Evolutionary conservation across 2,329 filamentous ascomycete species (phyloP).

Genomic region (Diplodia mutila): DNA sequence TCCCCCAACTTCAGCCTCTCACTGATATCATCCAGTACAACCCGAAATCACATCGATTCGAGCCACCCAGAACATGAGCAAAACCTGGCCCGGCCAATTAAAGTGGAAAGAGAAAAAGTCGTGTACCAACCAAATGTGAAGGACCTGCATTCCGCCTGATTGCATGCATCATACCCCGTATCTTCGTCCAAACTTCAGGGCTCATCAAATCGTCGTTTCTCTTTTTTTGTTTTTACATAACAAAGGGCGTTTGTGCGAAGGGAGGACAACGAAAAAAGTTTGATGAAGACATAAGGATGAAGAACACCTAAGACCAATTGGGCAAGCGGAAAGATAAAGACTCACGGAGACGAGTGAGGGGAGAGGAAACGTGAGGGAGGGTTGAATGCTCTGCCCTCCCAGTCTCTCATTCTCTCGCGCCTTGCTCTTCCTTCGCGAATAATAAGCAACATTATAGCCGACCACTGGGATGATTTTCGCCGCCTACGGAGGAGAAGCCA

Average conservation of each 20-base stretch:
- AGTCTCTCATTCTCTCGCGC: background rate
- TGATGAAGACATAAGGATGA: constrained; percentile 12
- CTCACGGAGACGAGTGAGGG: background rate
- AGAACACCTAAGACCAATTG: constrained; percentile 11
- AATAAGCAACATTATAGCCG: background rate
- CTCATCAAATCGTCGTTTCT: constrained; percentile 13
- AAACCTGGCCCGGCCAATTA: background rate
- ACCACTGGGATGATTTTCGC: background rate
- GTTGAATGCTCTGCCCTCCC: background rate
- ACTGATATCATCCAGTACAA: background rate
- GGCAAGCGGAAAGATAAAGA: background rate
- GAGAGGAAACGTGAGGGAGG: background rate
- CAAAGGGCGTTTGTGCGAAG: background rate
- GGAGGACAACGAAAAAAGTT: background rate
- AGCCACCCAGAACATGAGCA: background rate
- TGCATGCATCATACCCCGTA: background rate
- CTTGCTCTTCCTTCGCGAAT: background rate
- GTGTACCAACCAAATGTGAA: background rate
- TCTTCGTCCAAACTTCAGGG: background rate
- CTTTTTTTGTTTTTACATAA: constrained; percentile 19
- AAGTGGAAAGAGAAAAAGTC: background rate
- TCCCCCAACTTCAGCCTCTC: background rate
- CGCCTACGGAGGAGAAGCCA: background rate
- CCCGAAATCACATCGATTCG: background rate
- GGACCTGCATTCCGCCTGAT: background rate